phyloP scores from a whole-genome alignment of 2,329 filamentous ascomycete species.

The Myriosclerotinia scirpicola region DNA sequence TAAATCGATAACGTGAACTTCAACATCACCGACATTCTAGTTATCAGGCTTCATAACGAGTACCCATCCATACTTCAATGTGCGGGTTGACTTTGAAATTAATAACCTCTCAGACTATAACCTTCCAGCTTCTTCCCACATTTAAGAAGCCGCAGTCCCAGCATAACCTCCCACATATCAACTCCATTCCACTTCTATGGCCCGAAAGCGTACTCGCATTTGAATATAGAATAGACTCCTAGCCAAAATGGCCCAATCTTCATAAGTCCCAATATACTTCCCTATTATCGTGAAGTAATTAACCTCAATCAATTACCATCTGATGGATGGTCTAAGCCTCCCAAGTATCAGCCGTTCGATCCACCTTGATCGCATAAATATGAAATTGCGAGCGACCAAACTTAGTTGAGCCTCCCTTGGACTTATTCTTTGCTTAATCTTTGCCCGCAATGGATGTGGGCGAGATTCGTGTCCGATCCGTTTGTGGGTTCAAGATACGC shows the following conservation, averaged over 20 bases:
- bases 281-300: background rate
- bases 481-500: slow-evolving; percentile 49
- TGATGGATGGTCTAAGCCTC: background rate
- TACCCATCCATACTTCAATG: background rate
- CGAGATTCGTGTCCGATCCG: slow-evolving; percentile 42
- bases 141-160: slow-evolving; percentile 2
- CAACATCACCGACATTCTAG: background rate
- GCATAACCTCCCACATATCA: slow-evolving; percentile 32
- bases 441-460: slow-evolving; percentile 42
- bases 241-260: slow-evolving; percentile 25
- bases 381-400: slow-evolving; percentile 9
- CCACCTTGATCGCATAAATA: slow-evolving; percentile 1
- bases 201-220: slow-evolving; percentile 27
- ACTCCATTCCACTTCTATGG: slow-evolving; percentile 32
- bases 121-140: background rate
- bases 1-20: background rate
- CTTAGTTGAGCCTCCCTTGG: slow-evolving; percentile 40
- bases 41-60: background rate
- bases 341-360: slow-evolving; percentile 4
- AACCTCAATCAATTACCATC: slow-evolving; percentile 4
- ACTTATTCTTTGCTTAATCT: slow-evolving; percentile 41
- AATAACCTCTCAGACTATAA: background rate
- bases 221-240: slow-evolving; percentile 27
- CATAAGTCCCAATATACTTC: slow-evolving; percentile 27
- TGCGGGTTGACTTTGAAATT: background rate